Percentiles rank a stretch among this genome's conserved stretches.
These are phyloP conservation scores for Penicillium sp. DNA, from an alignment of 2,329 filamentous ascomycete genomes.

Conservation along the genomic window DNA sequence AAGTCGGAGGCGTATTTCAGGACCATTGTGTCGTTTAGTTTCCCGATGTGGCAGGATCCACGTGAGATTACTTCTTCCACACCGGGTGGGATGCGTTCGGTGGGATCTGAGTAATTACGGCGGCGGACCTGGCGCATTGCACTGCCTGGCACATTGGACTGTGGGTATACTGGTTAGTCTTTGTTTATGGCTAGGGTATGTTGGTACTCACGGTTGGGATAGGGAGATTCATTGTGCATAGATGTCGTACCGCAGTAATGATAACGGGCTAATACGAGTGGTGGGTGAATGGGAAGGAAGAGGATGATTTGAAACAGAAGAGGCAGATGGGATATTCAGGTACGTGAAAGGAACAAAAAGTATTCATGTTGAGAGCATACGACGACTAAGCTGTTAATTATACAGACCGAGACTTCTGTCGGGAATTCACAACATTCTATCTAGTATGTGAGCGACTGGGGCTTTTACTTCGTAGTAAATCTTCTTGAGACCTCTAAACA, in stretches of 20 bases:
- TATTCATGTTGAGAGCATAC: no score
- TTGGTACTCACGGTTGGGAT: background rate
- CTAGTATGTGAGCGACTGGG: background rate
- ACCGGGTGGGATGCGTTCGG: constrained; percentile 9
- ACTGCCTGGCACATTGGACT: background rate
- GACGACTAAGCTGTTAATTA: background rate
- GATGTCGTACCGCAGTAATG: background rate
- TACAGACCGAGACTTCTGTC: background rate
- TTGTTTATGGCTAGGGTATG: background rate
- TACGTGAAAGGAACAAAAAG: background rate
- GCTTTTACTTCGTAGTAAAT: no score
- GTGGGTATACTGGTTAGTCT: background rate
- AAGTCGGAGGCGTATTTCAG: constrained; percentile 14
- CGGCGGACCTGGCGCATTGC: background rate
- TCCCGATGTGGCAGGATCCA: constrained; percentile 9
- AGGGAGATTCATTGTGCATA: background rate
- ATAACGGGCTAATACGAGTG: background rate
- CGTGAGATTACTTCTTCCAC: constrained; percentile 14
- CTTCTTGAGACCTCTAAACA: background rate
- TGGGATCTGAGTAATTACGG: background rate
- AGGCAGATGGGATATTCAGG: background rate
- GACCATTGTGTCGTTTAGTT: constrained; percentile 8
- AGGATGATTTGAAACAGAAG: background rate
- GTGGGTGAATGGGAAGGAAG: background rate
- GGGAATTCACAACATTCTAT: background rate